These are phyloP conservation scores for Phyllosticta paracitricarpa DNA, from an alignment of 2,329 filamentous ascomycete species.

Conservation along the genomic window DNA sequence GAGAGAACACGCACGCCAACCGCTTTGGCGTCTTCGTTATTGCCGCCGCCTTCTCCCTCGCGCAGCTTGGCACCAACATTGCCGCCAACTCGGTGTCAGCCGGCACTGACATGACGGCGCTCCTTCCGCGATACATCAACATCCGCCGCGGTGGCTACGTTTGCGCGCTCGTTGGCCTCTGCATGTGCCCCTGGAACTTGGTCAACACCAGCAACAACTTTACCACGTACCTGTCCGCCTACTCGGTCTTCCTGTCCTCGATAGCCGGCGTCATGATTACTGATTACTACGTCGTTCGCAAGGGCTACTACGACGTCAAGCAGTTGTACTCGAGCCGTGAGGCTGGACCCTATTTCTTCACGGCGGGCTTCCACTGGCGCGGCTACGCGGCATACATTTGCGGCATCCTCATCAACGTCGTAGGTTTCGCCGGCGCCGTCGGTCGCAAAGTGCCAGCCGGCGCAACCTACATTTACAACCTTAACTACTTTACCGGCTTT, in stretches of 20 bases:
- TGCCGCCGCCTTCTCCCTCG: constrained; percentile 50
- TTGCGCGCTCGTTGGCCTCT: constrained; percentile 67
- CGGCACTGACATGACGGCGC: constrained; percentile 71
- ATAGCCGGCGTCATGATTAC: constrained; percentile 85
- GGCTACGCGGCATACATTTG: constrained; percentile 73
- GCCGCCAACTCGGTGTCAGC: constrained; percentile 78
- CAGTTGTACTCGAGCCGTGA: constrained; percentile 67
- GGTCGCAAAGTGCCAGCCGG: constrained; percentile 62
- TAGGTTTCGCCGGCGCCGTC: constrained; percentile 79
- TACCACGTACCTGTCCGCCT: constrained; percentile 83
- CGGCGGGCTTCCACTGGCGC: constrained; percentile 67
- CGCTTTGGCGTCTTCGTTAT: constrained; percentile 43
- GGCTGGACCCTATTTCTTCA: constrained; percentile 63
- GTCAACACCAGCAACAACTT: constrained; percentile 69
- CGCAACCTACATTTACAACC: constrained; percentile 75
- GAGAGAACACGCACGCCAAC: constrained; percentile 29
- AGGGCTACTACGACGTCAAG: constrained; percentile 67
- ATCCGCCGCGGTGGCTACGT: constrained; percentile 84
- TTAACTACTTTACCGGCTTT: constrained; percentile 87
- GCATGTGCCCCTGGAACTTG: constrained; percentile 80
- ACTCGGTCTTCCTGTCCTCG: constrained; percentile 86
- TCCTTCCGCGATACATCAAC: constrained; percentile 69
- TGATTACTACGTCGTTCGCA: constrained; percentile 81
- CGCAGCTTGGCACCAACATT: constrained; percentile 79
- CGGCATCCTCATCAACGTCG: constrained; percentile 82